Evolutionary conservation across 2,329 filamentous ascomycete genomes (phyloP).

Genomic region (Raffaelea ambrosiae): DNA sequence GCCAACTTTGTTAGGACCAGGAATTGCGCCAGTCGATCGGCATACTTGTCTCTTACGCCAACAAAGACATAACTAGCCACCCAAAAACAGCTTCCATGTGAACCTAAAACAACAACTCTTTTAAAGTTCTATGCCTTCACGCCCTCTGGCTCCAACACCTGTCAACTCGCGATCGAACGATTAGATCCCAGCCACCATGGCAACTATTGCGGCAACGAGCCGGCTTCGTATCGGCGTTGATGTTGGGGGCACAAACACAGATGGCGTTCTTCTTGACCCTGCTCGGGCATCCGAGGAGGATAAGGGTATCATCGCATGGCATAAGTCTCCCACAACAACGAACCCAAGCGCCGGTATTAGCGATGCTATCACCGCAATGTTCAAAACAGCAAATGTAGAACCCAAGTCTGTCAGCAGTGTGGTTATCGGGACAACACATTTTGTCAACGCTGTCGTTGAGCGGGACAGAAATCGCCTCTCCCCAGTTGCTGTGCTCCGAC

Average conservation of each 20-base stretch:
- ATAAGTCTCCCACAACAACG: slow-evolving; percentile 40
- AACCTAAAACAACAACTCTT: too few relatives aligned
- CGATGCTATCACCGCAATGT: slow-evolving; percentile 33
- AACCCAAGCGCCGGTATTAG: slow-evolving; percentile 39
- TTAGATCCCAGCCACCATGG: neutral
- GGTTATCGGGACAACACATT: slow-evolving; percentile 49
- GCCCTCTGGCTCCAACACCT: too few relatives aligned
- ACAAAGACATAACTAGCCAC: too few relatives aligned
- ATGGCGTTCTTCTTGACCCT: slow-evolving; percentile 42
- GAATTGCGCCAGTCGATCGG: too few relatives aligned
- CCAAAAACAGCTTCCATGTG: too few relatives aligned
- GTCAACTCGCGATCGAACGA: neutral
- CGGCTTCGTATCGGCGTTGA: slow-evolving; percentile 34
- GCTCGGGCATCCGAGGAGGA: slow-evolving; percentile 21
- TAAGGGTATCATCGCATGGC: slow-evolving; percentile 38
- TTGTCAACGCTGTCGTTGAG: slow-evolving; percentile 51
- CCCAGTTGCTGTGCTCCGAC: slow-evolving; percentile 43
- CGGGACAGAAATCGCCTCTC: slow-evolving; percentile 38
- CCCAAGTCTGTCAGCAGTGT: slow-evolving; percentile 34
- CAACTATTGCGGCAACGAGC: neutral
- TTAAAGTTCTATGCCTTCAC: too few relatives aligned
- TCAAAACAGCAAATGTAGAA: slow-evolving; percentile 23
- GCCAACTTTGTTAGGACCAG: too few relatives aligned
- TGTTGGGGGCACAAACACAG: slow-evolving; percentile 43
- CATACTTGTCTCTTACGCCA: too few relatives aligned